Conservation (phyloP, 805 yeast genomes). For the Candida koratica region DNA sequence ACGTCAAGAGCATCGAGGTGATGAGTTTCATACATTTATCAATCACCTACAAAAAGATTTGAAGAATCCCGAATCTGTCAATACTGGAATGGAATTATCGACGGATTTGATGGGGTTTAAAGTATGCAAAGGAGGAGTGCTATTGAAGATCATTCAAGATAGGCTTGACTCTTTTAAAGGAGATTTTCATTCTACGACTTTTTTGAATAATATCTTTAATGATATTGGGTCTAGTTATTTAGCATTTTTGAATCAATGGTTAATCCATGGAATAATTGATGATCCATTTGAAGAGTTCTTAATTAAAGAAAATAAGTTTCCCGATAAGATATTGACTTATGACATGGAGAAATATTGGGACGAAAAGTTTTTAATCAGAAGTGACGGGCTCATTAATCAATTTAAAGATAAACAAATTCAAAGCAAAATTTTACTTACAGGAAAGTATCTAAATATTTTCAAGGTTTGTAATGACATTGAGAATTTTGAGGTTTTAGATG, state of each 20-base stretch:
- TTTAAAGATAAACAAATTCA: slow-evolving; percentile 52
- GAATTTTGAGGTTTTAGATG: slow-evolving; percentile 27
- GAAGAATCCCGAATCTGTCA: slow-evolving; percentile 17
- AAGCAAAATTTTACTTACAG: slow-evolving; percentile 69
- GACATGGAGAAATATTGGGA: slow-evolving; percentile 67
- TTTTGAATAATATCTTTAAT: slow-evolving; percentile 51
- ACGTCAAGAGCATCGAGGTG: slow-evolving; percentile 18
- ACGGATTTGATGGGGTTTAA: slow-evolving; percentile 48
- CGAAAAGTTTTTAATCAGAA: slow-evolving; percentile 66
- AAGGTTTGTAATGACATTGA: slow-evolving; percentile 54
- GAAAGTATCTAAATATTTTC: slow-evolving; percentile 76
- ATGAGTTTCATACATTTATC: slow-evolving; percentile 28
- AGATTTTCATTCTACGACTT: slow-evolving; percentile 51
- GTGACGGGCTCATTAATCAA: slow-evolving; percentile 70
- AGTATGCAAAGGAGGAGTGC: slow-evolving; percentile 74
- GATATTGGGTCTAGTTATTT: slow-evolving; percentile 62
- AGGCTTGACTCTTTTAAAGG: slow-evolving; percentile 60
- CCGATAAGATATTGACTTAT: slow-evolving; percentile 25
- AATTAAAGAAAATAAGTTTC: slow-evolving; percentile 45
- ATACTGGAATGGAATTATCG: slow-evolving; percentile 46
- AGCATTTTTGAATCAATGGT: slow-evolving; percentile 73
- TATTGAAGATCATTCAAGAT: slow-evolving; percentile 58
- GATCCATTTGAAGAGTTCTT: slow-evolving; percentile 85
- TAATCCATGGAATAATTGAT: slow-evolving; percentile 62
- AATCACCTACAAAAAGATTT: slow-evolving; percentile 39